These are phyloP conservation scores for Flaveria floridana DNA, from an alignment of 140 eudicot genomes.

Conservation along the genomic window DNA sequence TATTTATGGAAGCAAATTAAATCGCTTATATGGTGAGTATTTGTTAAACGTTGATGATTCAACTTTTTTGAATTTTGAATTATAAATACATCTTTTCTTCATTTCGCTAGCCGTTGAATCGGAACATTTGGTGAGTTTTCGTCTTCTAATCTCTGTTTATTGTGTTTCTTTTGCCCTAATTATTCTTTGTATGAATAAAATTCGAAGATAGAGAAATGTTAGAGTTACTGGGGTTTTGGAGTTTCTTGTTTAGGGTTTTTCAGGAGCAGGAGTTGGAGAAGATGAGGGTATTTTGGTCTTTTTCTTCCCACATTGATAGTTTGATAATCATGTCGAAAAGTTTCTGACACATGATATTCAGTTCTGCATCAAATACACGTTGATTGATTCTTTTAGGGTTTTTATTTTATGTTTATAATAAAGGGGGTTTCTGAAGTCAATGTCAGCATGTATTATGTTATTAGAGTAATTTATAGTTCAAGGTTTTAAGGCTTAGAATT, in stretches of 20 bases:
- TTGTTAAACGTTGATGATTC: constrained; percentile 9
- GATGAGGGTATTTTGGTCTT: constrained; percentile 61
- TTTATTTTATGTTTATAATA: constrained; percentile 37
- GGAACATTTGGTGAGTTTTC: constrained; percentile 13
- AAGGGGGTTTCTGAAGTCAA: constrained; percentile 41
- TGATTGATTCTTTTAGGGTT: constrained; percentile 44
- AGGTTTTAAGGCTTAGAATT: background rate
- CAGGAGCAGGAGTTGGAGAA: constrained; percentile 28
- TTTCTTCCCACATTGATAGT: constrained; percentile 19
- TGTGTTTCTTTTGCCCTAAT: constrained; percentile 22
- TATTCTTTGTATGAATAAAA: background rate
- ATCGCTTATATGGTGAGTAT: constrained; percentile 25
- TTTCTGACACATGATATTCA: constrained; percentile 50
- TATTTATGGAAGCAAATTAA: constrained; percentile 25
- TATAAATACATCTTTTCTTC: background rate
- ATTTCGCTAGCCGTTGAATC: constrained; percentile 25
- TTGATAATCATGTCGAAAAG: constrained; percentile 39
- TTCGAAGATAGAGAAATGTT: no score
- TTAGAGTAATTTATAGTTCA: constrained; percentile 24
- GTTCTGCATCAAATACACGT: constrained; percentile 52
- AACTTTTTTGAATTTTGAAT: constrained; percentile 15
- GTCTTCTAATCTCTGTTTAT: background rate
- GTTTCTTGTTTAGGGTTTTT: constrained; percentile 27
- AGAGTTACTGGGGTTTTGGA: constrained; percentile 4
- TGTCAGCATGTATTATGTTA: constrained; percentile 27